Evolutionary conservation across 2,329 filamentous ascomycete genomes (phyloP), one percentile per base, ranked within the genome.

Genomic region (Aspergillus caelatus): DNA sequence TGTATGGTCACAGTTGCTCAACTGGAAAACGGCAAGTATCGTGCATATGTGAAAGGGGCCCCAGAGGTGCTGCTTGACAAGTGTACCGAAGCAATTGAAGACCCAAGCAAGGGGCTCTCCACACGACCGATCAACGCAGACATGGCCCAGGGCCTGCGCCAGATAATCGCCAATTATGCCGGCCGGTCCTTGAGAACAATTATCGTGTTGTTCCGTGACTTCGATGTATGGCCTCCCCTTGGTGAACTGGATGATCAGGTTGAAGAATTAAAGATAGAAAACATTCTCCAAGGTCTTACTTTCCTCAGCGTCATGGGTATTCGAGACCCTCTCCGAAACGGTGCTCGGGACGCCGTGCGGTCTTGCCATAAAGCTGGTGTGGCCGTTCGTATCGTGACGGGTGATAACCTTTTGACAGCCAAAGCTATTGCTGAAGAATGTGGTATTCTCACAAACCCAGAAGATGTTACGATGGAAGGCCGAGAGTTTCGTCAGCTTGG

Each of bases 121-220:
- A 28, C 53, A 23, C 2, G 26, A 52, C n/a, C 45, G 23, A 26
- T 58, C 43, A 34, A 36, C 39, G 30, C 19, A 34, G 16, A 52
- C 19, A 39, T 21, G 23, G 8, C 36, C 21, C 26, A 36, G 21
- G 23, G 32, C 21, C 12, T 57, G 4, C 34, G 14, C n/a, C 43
- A 48, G 28, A 26, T 39, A 32, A 75, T 76, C 28, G 67, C 72
- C 12, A 65, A 70, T 9, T 76, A 75, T 57, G 73, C 72, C 9
- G 43, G 65, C 36, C 66, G 87, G 48, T 91, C 89, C 10, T 83
- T 91, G 1, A 86, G 89, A 60, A 91, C 89, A 1, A 91, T 92
- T 66, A 88, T 84, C 39, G 83, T 91, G 59, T 81, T 89, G n/a
- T 91, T 90, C 75, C 84, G 85, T 58, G 89, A 92, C 65, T 91